Base-by-base conservation (phyloP, 2,329 filamentous ascomycete genomes). In the Lachnellula arida region DNA sequence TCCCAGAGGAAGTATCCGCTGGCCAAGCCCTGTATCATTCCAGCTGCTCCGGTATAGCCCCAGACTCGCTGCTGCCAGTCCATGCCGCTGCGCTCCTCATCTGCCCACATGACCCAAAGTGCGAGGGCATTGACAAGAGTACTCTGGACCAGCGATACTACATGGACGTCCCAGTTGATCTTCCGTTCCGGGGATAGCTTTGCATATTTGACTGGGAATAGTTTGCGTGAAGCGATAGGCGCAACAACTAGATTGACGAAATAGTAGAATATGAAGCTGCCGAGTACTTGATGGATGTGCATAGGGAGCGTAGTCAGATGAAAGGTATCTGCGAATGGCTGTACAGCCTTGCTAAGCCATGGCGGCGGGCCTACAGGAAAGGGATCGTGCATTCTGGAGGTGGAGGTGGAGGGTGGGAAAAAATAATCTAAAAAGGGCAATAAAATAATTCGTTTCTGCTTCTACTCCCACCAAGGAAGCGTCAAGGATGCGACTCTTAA, bases 1-100 rank as follows among this genome's bases (percentile, higher is more conserved):
- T 95, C 90, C 88, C 89, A 95, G 50, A 93, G 72, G 68, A 95
- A 95, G 71, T 95, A 95, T 9, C 90, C 90, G 22, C 84, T 79
- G 1, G 88, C 89, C 64, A 92, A 79, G 9, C 85, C 86, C 72
- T 91, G 88, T 53, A 92, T 81, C 76, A 93, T 80, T 44, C 86
- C 89, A 34, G 78, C 77, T 15, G 79, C 81, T 32, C 87, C 87
- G 7, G 85, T 88, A 68, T 95, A 94, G 32, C 88, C 89, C 81
- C 86, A 92, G 23, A 94, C 76, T 32, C 87, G 81, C 68, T 85
- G 83, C 65, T 85, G 77, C 75, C 80, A 83, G 65, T 81, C 75
- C 82, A 90, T 89, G 47, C 74, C 74, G 63, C 73, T 76, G 57
- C 89, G 80, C 71, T 91, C 87, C 42, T 84, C 75, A 70, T 94